phyloP scores from a whole-genome alignment of 345 rosid genomes.

The Sonneratia caseolaris region DNA sequence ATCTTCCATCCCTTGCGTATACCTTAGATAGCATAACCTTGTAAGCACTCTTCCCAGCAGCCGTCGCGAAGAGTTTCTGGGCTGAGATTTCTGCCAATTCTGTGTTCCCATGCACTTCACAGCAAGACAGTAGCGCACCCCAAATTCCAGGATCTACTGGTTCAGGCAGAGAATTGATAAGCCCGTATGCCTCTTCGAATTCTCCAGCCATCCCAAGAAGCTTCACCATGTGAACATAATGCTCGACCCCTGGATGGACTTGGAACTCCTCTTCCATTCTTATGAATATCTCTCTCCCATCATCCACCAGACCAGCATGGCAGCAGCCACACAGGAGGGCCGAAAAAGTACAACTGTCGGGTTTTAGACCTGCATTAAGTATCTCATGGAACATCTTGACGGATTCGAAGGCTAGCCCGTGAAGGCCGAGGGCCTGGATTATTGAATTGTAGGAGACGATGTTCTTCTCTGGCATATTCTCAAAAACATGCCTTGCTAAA shows the following conservation, averaged over 20 bases:
- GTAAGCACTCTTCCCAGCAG: constrained; percentile 49
- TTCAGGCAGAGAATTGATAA: constrained; percentile 41
- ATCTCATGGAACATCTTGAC: constrained; percentile 50
- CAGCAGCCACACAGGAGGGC: constrained; percentile 75
- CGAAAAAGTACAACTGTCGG: constrained; percentile 66
- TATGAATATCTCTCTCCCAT: constrained; percentile 48
- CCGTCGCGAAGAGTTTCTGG: constrained; percentile 34
- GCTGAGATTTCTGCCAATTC: constrained; percentile 59
- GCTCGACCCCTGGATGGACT: constrained; percentile 50
- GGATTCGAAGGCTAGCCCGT: constrained; percentile 58
- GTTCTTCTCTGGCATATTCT: constrained; percentile 31
- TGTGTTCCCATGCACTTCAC: constrained; percentile 43
- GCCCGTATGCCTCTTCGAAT: constrained; percentile 56
- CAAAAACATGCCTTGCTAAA: constrained; percentile 39
- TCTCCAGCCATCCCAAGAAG: constrained; percentile 66
- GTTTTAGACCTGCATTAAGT: constrained; percentile 32
- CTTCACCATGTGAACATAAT: constrained; percentile 67
- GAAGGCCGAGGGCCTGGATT: constrained; percentile 61
- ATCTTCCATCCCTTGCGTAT: constrained; percentile 66
- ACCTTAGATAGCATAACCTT: constrained; percentile 66
- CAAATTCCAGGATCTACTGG: constrained; percentile 71
- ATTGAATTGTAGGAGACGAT: constrained; percentile 56
- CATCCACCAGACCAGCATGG: constrained; percentile 56
- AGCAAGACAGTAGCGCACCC: constrained; percentile 83
- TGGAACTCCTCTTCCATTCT: constrained; percentile 61